Evolutionary conservation across 1,284 basidiomycete genomes (phyloP).

Genomic region (Ganoderma boninense): DNA sequence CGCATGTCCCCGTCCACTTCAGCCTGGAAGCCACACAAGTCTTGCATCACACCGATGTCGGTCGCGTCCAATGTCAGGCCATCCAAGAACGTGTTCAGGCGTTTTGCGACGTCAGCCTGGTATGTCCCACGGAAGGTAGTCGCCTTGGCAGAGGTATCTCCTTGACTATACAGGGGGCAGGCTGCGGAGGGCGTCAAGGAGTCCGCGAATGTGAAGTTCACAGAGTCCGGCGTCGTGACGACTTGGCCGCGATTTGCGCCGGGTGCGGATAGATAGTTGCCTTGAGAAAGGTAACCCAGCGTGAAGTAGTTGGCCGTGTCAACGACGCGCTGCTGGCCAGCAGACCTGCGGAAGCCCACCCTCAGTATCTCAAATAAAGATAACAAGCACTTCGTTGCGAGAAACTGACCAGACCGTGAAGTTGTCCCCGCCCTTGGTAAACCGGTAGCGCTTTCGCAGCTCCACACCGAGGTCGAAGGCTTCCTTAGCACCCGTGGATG

Average conservation of each 20-base stretch:
- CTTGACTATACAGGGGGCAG: slow-evolving; percentile 46
- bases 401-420: slow-evolving; percentile 50
- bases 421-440: slow-evolving; percentile 50
- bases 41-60: slow-evolving; percentile 53
- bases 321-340: slow-evolving; percentile 49
- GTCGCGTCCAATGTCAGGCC: slow-evolving; percentile 44
- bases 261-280: slow-evolving; percentile 45
- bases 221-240: slow-evolving; percentile 49
- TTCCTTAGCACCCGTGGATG: slow-evolving; percentile 49
- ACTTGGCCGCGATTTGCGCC: slow-evolving; percentile 45
- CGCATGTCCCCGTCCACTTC: slow-evolving; percentile 49
- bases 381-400: background rate
- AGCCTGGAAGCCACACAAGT: slow-evolving; percentile 51
- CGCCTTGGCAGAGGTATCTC: slow-evolving; percentile 40
- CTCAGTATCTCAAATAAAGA: background rate
- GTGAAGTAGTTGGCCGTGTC: slow-evolving; percentile 52
- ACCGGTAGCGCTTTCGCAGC: slow-evolving; percentile 48
- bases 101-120: slow-evolving; percentile 41
- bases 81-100: slow-evolving; percentile 48
- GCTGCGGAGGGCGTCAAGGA: slow-evolving; percentile 50
- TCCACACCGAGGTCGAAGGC: slow-evolving; percentile 50
- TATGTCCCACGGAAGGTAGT: slow-evolving; percentile 44
- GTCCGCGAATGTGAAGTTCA: slow-evolving; percentile 52
- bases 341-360: slow-evolving; percentile 42
- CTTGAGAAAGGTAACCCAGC: slow-evolving; percentile 52